Evolutionary conservation across 495 filamentous ascomycete genomes (phyloP).

Genomic region (Hapsidospora chrysogenum): DNA sequence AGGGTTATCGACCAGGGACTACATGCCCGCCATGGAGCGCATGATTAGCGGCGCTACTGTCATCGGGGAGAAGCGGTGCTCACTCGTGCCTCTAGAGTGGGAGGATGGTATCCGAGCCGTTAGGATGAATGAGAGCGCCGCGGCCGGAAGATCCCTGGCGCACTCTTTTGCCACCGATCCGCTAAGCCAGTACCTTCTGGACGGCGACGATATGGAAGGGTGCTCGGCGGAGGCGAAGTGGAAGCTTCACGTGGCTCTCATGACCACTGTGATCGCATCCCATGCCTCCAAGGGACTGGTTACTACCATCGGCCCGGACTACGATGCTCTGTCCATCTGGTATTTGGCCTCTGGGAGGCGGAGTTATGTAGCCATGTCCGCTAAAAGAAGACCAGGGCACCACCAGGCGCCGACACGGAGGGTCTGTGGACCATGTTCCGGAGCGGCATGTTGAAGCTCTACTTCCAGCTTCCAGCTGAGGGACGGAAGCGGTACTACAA

Average conservation of each 20-base stretch:
- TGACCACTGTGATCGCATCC: slow-evolving; percentile 55
- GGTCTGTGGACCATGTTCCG: slow-evolving; percentile 51
- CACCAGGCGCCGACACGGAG: slow-evolving; percentile 57
- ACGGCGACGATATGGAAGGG: slow-evolving; percentile 44
- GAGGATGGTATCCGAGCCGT: slow-evolving; percentile 40
- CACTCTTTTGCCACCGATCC: slow-evolving; percentile 63
- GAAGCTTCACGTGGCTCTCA: slow-evolving; percentile 55
- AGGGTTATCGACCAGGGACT: slow-evolving; percentile 1
- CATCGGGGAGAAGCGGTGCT: slow-evolving; percentile 26
- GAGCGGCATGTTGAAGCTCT: slow-evolving; percentile 54
- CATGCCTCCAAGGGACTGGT: slow-evolving; percentile 56
- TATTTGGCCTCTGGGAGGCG: too few relatives aligned
- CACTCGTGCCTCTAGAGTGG: slow-evolving; percentile 27
- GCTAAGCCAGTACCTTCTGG: slow-evolving; percentile 52
- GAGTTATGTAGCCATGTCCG: slow-evolving; percentile 17
- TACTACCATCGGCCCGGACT: slow-evolving; percentile 53
- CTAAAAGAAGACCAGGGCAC: slow-evolving; percentile 38
- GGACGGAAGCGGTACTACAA: slow-evolving; percentile 54
- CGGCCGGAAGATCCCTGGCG: slow-evolving; percentile 49
- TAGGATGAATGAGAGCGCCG: slow-evolving; percentile 42
- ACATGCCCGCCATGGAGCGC: slow-evolving; percentile 17
- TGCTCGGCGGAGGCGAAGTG: slow-evolving; percentile 48
- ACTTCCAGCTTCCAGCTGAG: slow-evolving; percentile 52
- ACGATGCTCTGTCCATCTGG: slow-evolving; percentile 64
- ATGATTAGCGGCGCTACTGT: slow-evolving; percentile 16